Conservation (phyloP, 805 yeast species). For the Barnettozyma californica region DNA sequence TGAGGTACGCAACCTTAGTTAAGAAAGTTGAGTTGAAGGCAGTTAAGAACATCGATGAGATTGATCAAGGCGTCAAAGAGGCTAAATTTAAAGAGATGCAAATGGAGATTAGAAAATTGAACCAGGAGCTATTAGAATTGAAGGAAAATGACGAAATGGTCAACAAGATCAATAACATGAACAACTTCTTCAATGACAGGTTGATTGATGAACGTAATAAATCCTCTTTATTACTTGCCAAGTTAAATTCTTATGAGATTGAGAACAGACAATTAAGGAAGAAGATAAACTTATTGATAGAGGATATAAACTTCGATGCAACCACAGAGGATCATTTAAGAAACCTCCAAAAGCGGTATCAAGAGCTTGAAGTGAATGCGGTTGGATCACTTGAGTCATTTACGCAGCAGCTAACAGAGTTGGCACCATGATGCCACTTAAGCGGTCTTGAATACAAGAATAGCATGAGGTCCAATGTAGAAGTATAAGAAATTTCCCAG, state of each 20-base stretch:
- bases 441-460: conserved; percentile 64
- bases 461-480: conserved; percentile 64
- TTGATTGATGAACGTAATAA: conserved; percentile 25
- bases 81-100: conserved; percentile 16
- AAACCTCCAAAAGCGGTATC: background rate
- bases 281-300: conserved; percentile 6
- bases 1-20: conserved; percentile 74
- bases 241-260: conserved; percentile 5
- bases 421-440: conserved; percentile 21
- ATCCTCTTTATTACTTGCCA: conserved; percentile 15
- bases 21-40: conserved; percentile 65
- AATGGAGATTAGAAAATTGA: conserved; percentile 16
- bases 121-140: conserved; percentile 15
- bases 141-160: conserved; percentile 20
- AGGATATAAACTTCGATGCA: conserved; percentile 6
- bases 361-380: background rate
- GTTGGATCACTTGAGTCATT: background rate
- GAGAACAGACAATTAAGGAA: conserved; percentile 2
- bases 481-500: conserved; percentile 67
- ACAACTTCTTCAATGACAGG: conserved; percentile 24
- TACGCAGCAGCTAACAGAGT: background rate
- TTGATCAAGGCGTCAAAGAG: conserved; percentile 11
- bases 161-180: conserved; percentile 19
- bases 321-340: background rate
- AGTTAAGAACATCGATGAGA: conserved; percentile 33